Evolutionary conservation across 345 rosid species (phyloP).

Genomic region (Gossypium australe): DNA sequence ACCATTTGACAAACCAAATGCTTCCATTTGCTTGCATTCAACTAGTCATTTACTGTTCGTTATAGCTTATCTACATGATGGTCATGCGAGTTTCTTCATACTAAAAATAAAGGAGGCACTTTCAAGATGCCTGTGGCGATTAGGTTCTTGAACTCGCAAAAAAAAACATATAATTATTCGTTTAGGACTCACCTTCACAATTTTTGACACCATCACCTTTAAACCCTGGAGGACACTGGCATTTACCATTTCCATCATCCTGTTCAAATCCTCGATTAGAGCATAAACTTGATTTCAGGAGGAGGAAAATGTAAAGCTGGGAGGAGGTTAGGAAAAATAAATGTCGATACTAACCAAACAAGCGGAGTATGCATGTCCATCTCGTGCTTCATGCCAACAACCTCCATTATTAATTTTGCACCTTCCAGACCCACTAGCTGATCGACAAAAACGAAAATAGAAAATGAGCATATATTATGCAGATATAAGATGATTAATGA

Average conservation of each 20-base stretch:
- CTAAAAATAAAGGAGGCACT: neutral
- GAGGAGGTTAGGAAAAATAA: conserved; percentile 1
- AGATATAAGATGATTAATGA: neutral
- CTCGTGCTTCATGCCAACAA: conserved; percentile 51
- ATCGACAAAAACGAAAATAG: neutral
- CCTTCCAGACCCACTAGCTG: conserved; percentile 68
- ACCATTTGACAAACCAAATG: neutral
- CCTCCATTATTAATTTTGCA: conserved; percentile 79
- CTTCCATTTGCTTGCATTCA: neutral
- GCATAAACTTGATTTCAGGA: neutral
- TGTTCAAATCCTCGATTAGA: conserved; percentile 29
- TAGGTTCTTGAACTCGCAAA: neutral
- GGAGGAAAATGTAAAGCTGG: neutral
- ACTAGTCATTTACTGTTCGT: neutral
- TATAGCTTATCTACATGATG: neutral
- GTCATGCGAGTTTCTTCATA: neutral
- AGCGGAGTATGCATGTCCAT: conserved; percentile 58
- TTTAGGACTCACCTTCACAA: conserved; percentile 62
- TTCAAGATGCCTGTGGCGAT: neutral
- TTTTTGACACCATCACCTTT: conserved; percentile 84
- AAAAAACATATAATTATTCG: neutral
- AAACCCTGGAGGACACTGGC: conserved; percentile 87
- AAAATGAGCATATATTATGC: neutral
- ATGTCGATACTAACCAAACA: conserved; percentile 54
- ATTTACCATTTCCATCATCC: conserved; percentile 64